Percentiles rank a stretch among this genome's conserved stretches.
These are phyloP conservation scores for Dioszegia aurantiaca DNA, from an alignment of 768 basidiomycete species.

Conservation along the genomic window DNA sequence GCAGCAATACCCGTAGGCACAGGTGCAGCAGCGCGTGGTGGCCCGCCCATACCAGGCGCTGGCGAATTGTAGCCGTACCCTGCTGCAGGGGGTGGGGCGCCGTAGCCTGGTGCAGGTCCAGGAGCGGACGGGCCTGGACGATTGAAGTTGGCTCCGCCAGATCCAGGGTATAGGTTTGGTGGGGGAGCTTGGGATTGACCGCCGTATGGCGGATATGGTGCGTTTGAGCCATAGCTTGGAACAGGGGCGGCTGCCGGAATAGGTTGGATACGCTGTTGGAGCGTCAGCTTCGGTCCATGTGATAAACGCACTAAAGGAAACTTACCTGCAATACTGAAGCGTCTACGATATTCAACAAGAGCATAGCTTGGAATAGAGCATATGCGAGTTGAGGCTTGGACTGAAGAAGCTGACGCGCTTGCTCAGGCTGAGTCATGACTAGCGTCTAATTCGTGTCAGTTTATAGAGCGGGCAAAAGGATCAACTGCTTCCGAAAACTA, in stretches of 20 bases:
- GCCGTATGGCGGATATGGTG: constrained; percentile 30
- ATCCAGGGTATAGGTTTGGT: neutral
- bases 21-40: constrained; percentile 22
- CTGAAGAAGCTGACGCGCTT: constrained; percentile 73
- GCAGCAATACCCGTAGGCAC: constrained; percentile 14
- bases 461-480: too few relatives aligned
- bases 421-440: constrained; percentile 84
- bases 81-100: constrained; percentile 31
- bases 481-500: constrained; percentile 34
- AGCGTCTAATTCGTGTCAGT: constrained; percentile 64
- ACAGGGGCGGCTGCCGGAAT: constrained; percentile 34
- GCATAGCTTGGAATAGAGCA: constrained; percentile 89
- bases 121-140: constrained; percentile 41
- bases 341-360: constrained; percentile 91
- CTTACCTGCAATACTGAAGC: constrained; percentile 73
- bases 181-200: constrained; percentile 14
- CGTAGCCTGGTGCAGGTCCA: constrained; percentile 44
- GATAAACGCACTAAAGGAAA: neutral
- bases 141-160: too few relatives aligned
- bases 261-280: constrained; percentile 42
- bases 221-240: constrained; percentile 29
- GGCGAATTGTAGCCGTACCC: constrained; percentile 34
- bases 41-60: constrained; percentile 42
- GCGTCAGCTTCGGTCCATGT: constrained; percentile 3
- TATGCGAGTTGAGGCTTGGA: constrained; percentile 91